Evolutionary conservation across 225 moss, liverwort and hornwort species (phyloP).

Genomic region (Climacium dendroides): DNA sequence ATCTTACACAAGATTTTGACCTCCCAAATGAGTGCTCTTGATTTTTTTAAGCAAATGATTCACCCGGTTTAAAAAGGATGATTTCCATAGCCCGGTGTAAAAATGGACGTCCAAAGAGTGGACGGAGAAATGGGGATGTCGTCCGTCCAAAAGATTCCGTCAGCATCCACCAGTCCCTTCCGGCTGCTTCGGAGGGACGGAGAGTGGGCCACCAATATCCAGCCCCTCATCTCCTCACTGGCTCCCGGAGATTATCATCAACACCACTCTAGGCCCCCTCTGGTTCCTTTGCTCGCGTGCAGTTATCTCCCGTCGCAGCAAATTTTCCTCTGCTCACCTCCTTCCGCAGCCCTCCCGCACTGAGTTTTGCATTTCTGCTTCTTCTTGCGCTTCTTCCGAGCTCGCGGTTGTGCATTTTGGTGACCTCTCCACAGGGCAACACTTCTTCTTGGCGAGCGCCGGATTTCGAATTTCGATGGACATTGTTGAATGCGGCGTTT

Average conservation of each 20-base stretch:
- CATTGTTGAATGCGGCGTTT: background rate
- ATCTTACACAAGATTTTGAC: background rate
- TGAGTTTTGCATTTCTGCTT: background rate
- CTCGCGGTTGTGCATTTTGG: background rate
- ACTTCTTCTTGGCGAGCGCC: background rate
- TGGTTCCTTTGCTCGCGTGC: background rate
- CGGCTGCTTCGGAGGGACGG: background rate
- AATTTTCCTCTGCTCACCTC: background rate
- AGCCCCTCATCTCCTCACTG: conserved; percentile 7
- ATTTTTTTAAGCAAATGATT: too few relatives aligned
- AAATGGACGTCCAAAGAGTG: background rate
- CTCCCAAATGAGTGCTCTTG: background rate
- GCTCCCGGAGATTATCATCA: conserved; percentile 1
- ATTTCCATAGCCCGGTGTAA: too few relatives aligned
- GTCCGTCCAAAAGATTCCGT: background rate
- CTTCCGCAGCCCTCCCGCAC: background rate
- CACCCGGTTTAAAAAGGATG: too few relatives aligned
- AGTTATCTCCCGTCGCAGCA: background rate
- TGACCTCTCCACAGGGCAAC: background rate
- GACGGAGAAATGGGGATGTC: background rate
- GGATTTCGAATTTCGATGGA: background rate
- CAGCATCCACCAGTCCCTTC: background rate
- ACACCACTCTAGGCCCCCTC: background rate
- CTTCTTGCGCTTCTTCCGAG: background rate
- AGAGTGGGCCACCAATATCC: conserved; percentile 11